phyloP scores from a whole-genome alignment of 192 early-diverging fungal species.

The Obelidium mucronatum region DNA sequence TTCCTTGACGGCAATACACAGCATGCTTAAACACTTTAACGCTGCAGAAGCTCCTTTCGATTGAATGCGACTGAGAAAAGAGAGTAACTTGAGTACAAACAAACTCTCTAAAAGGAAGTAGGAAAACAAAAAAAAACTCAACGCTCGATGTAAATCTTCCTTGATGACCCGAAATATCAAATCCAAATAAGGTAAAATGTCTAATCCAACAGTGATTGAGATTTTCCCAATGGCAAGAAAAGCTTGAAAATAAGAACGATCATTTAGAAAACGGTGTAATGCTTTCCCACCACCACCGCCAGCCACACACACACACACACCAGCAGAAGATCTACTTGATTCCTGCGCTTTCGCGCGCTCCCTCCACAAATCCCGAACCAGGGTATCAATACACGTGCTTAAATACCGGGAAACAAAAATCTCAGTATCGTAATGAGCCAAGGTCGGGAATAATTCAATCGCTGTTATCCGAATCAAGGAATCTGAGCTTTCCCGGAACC shows the following conservation, averaged over 20 bases:
- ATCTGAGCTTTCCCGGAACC: constrained; percentile 81
- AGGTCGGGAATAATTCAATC: constrained; percentile 79
- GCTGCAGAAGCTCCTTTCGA: constrained; percentile 41
- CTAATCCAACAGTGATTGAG: constrained; percentile 76
- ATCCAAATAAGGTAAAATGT: constrained; percentile 83
- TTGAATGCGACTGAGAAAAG: constrained; percentile 35
- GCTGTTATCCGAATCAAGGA: constrained; percentile 81
- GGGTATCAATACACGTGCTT: constrained; percentile 73
- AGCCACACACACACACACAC: too few relatives aligned
- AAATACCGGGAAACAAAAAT: constrained; percentile 75
- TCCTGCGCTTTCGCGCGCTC: constrained; percentile 53
- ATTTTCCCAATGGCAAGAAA: constrained; percentile 88
- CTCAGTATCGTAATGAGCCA: constrained; percentile 79
- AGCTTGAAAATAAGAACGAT: too few relatives aligned
- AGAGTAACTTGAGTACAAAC: not conserved
- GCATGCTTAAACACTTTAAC: constrained; percentile 86
- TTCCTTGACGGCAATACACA: constrained; percentile 88
- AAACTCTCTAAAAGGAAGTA: not conserved
- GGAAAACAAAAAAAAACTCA: constrained; percentile 53
- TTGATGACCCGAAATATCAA: constrained; percentile 77
- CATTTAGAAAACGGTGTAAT: too few relatives aligned
- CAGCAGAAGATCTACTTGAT: constrained; percentile 27
- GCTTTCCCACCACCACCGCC: too few relatives aligned
- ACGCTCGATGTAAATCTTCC: constrained; percentile 76
- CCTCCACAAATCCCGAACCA: constrained; percentile 74